A percentile compares a stretch with the other conserved stretches of the same genome.
Evolutionary conservation across 108 stramenopile species (phyloP).

Genomic region (Hondaea fermentalgiana): DNA sequence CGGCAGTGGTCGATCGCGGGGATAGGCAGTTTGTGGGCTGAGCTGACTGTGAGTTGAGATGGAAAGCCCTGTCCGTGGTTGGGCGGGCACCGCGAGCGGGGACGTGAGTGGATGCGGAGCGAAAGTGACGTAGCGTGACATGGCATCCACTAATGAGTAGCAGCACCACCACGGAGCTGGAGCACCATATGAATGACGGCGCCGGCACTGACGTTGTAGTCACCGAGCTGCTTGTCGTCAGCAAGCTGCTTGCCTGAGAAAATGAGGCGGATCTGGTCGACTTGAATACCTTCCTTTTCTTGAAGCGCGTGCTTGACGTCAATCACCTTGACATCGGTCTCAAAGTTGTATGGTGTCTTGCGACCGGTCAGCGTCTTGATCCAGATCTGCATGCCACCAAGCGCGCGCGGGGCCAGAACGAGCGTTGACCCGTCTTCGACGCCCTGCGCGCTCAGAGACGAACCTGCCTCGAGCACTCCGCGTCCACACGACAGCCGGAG

Average conservation of each 20-base stretch:
- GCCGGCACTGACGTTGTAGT: slow-evolving; percentile 88
- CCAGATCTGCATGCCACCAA: slow-evolving; percentile 68
- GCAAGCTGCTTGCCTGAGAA: slow-evolving; percentile 89
- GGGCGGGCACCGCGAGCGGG: too few relatives aligned
- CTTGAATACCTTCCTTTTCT: slow-evolving; percentile 96
- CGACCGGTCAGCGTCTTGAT: slow-evolving; percentile 90
- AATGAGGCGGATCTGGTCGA: slow-evolving; percentile 96
- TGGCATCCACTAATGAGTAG: background rate
- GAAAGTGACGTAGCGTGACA: too few relatives aligned
- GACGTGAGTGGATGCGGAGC: too few relatives aligned
- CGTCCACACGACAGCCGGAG: slow-evolving; percentile 37
- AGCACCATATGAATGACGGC: slow-evolving; percentile 99
- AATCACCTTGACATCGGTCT: slow-evolving; percentile 82
- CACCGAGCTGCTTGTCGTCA: slow-evolving; percentile 82
- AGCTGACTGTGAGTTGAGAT: too few relatives aligned
- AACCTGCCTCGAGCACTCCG: slow-evolving; percentile 37
- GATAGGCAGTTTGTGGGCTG: too few relatives aligned
- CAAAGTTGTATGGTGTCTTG: slow-evolving; percentile 92
- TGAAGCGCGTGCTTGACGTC: slow-evolving; percentile 90
- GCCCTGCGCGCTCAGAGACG: slow-evolving; percentile 42
- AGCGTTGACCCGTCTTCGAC: slow-evolving; percentile 40
- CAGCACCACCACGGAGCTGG: slow-evolving; percentile 82
- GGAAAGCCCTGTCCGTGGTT: too few relatives aligned
- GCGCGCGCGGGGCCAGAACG: slow-evolving; percentile 41
- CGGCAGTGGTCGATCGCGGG: too few relatives aligned